Base-by-base conservation (phyloP, 768 basidiomycete genomes). In the Russula virescens region DNA sequence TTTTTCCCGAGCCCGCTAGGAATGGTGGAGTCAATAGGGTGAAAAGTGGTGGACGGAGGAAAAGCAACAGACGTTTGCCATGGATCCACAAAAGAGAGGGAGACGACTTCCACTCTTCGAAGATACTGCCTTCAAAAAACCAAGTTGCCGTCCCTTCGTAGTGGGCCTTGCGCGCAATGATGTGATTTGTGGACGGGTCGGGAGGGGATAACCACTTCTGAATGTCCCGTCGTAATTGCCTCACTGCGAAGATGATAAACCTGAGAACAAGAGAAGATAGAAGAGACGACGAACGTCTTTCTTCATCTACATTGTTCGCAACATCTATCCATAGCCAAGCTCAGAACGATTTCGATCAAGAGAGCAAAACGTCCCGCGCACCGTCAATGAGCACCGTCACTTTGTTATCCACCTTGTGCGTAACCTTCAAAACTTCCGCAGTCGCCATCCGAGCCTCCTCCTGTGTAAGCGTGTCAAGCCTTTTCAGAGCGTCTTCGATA, bases 271-370 rank as follows among this genome's bases (percentile, higher is more conserved):
- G 18, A 16, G 21, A 1, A 13, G 38, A 42, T 21, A 19, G 10
- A 3, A 28, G 4, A 9, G 25, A 40, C 5, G 19, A 58, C 50
- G 23, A 31, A 58, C 61, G 34, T 16, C 5, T 52, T 34, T n/a
- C 26, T 51, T 62, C 14, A 5, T 51, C 55, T 43, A 47, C 35
- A n/a, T n/a, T n/a, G n/a, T n/a, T n/a, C n/a, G n/a, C n/a, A n/a
- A n/a, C n/a, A n/a, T n/a, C n/a, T n/a, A n/a, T n/a, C n/a, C n/a
- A n/a, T n/a, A n/a, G n/a, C n/a, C n/a, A n/a, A n/a, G n/a, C n/a
- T n/a, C n/a, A n/a, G n/a, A n/a, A n/a, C n/a, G n/a, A n/a, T n/a
- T n/a, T n/a, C n/a, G n/a, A n/a, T n/a, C n/a, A n/a, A 23, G 5
- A 9, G 2, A 18, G 8, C 26, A 1, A 0, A 11, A 1, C n/a